Base-by-base conservation (phyloP, 2,329 filamentous ascomycete species). In the Onygena corvina region DNA sequence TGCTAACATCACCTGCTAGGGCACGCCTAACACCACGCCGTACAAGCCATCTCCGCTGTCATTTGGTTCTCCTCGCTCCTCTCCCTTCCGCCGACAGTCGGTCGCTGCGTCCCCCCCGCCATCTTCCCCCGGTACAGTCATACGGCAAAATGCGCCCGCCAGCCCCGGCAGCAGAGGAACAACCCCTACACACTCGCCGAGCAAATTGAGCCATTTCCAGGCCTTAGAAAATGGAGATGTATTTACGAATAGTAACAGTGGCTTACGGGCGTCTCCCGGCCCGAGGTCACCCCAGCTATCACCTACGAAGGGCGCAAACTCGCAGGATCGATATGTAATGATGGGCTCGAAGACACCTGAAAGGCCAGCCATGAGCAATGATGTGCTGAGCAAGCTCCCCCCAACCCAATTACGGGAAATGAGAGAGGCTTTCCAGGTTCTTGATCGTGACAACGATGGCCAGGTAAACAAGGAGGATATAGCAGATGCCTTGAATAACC, bases 351-450 rank as follows among this genome's bases (percentile, higher is more conserved):
- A 57, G 40, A 50, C 53, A 40, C 58, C 54, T 7, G 56, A 60
- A 36, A 55, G 55, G 49, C 52, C 54, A 20, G 54, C 54, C 5
- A 56, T 58, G 29, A 61, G 57, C 21, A 47, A 30, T 27, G 53
- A 55, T 20, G 42, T 46, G 9, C 40, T 56, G 25, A 45, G 51
- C 27, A 53, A 47, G 46, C 47, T 96, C 35, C 84, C 90, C 31
- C 81, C 86, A 2, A 75, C 85, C 2, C 86, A 95, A 58, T 80
- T 95, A 30, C 80, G 89, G 60, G 86, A 86, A 58, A 77, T 98
- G 67, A 80, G 92, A 53, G 90, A 96, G 63, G 87, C 84, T 0
- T 98, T 96, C 66, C 86, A 93, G 65, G 88, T 95, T 52, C 75
- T 98, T 42, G 92, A 96, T 65, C 77, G 86, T 52, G 83, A 92